Base-by-base conservation (phyloP, 2,329 filamentous ascomycete species). In the Leptographium lundbergii region DNA sequence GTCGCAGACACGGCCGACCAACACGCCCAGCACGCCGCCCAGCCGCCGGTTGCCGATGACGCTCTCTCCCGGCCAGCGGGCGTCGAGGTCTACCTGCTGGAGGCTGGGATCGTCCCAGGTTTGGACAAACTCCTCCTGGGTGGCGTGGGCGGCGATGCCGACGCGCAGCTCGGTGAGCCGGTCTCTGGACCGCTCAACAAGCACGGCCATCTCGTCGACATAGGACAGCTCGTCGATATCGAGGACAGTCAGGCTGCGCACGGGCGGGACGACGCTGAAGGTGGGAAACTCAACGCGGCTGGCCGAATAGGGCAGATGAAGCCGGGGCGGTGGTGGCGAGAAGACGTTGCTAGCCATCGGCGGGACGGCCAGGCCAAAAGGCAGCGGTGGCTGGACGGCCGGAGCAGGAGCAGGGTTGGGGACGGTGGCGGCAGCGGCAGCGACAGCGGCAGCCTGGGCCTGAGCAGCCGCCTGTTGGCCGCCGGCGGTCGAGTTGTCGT, bases 181-280 rank as follows among this genome's bases (percentile, higher is more conserved):
- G 62, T 79, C 75, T 60, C 82, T 77, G 14, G 88, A 92, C 27
- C 84, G 81, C 61, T 86, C 85, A 61, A 94, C 83, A 14, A 94
- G 77, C 50, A 89, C 76, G 58, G 86, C 86, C 81, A 94, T 87
- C 71, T 94, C 89, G 67, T 92, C 88, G 45, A 92, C 72, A 69
- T 94, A 94, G 32, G 85, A 80, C n/a, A 89, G 72, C 67, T 92
- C 88, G 66, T 94, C 89, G 61, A 94, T 87, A 65, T 94, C 87
- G 50, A 94, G 75, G 1, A 91, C 89, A 56, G 81, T 88, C 60
- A 94, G 70, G 64, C 85, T 89, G 69, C 84, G 87, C 57, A 94
- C 71, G 0, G 88, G 79, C 11, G 88, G 88, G 9, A 95, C 75
- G 11, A 89, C 81, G 52, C 87, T 92, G 66, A 94, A 88, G 1